Percentiles rank a stretch among this genome's conserved stretches.
Conservation (phyloP, 2,329 filamentous ascomycete genomes). For the Helotiales sp. region DNA sequence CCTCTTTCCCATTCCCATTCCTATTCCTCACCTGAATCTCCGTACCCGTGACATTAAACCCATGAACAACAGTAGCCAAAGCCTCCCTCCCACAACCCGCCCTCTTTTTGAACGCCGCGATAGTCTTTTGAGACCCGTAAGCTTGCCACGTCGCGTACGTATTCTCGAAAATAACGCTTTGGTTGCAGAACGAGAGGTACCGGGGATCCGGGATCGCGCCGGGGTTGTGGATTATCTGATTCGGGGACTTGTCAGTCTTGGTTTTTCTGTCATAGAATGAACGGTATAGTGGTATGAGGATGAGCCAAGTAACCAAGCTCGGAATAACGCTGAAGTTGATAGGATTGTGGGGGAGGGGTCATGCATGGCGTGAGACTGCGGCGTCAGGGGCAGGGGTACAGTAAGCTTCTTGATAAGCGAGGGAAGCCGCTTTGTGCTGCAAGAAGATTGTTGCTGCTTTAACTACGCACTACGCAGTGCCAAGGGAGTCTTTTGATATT, state of each 20-base stretch:
- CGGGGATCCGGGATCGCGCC: slow-evolving; percentile 42
- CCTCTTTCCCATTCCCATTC: slow-evolving; percentile 16
- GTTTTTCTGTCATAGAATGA: too few relatives aligned
- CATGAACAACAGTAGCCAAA: slow-evolving; percentile 41
- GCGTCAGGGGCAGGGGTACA: not conserved
- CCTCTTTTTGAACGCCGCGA: slow-evolving; percentile 28
- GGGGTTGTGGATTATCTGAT: slow-evolving; percentile 44
- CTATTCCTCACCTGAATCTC: slow-evolving; percentile 26
- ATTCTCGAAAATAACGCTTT: slow-evolving; percentile 44
- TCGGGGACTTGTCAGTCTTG: too few relatives aligned
- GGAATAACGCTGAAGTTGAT: too few relatives aligned
- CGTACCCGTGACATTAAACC: slow-evolving; percentile 35
- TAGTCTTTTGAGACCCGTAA: slow-evolving; percentile 34
- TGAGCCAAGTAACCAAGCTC: too few relatives aligned
- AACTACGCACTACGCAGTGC: not conserved
- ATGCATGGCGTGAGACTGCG: too few relatives aligned
- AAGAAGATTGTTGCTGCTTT: slow-evolving; percentile 3
- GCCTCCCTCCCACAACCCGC: slow-evolving; percentile 35
- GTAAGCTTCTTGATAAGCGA: not conserved
- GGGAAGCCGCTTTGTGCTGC: not conserved
- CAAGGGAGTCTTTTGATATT: not conserved
- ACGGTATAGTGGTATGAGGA: not conserved
- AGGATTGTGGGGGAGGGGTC: too few relatives aligned
- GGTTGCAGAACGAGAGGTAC: slow-evolving; percentile 39
- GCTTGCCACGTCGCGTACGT: slow-evolving; percentile 40